Conservation (phyloP, 2,329 filamentous ascomycete genomes). For the Epichloe gansuensis region DNA sequence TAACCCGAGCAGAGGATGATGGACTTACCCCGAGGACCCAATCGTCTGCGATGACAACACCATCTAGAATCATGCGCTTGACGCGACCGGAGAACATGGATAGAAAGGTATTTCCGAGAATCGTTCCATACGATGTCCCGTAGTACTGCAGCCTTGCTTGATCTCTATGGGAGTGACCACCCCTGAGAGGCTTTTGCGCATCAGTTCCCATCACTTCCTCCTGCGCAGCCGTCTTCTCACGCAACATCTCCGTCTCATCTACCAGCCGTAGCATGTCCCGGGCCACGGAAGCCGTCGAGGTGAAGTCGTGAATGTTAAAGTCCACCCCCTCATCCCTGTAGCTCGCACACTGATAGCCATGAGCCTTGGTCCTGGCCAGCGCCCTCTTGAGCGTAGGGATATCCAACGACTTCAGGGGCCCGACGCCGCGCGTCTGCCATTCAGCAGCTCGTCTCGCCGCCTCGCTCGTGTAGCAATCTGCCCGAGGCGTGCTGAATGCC, state of each 20-base stretch:
- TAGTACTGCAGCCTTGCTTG: slow-evolving; percentile 25
- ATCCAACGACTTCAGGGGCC: slow-evolving; percentile 10
- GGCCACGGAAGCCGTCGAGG: slow-evolving; percentile 7
- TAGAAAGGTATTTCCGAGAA: slow-evolving; percentile 12
- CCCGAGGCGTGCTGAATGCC: slow-evolving; percentile 1
- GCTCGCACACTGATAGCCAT: slow-evolving; percentile 15
- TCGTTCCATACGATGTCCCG: slow-evolving; percentile 29
- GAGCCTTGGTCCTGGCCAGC: slow-evolving; percentile 10
- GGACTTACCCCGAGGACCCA: slow-evolving; percentile 17
- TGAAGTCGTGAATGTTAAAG: slow-evolving; percentile 14
- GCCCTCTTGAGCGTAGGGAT: neutral
- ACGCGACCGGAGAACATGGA: slow-evolving; percentile 17
- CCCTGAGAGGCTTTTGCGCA: neutral
- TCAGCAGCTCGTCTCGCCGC: slow-evolving; percentile 14
- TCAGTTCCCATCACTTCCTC: neutral
- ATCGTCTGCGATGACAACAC: slow-evolving; percentile 19
- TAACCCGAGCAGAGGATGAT: no score
- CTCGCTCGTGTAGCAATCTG: slow-evolving; percentile 8
- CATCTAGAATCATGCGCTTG: slow-evolving; percentile 24
- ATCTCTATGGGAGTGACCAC: neutral
- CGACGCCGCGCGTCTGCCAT: slow-evolving; percentile 18
- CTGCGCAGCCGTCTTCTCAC: neutral
- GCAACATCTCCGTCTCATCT: slow-evolving; percentile 5
- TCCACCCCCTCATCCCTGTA: slow-evolving; percentile 4
- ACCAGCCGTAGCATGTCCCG: slow-evolving; percentile 4